phyloP scores from a whole-genome alignment of 2,329 filamentous ascomycete genomes.

The Bipolaris cookei region DNA sequence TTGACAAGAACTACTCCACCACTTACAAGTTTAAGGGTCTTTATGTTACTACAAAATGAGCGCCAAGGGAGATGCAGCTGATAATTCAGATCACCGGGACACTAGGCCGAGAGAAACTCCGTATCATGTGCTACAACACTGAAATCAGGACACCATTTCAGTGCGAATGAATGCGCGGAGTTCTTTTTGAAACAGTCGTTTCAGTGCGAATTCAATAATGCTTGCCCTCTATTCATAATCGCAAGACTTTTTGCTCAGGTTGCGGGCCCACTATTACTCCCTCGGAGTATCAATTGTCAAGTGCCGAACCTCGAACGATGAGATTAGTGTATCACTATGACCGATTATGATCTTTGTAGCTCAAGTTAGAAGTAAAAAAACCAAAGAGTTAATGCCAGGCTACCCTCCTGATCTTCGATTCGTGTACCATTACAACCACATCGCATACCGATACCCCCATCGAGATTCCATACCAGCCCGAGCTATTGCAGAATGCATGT shows the following conservation, averaged over 20 bases:
- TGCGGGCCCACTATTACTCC: neutral
- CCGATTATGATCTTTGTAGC: too few species aligned
- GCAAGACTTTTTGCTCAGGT: neutral
- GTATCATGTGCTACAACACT: neutral
- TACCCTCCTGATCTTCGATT: neutral
- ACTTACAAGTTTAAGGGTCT: neutral
- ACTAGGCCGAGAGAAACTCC: neutral
- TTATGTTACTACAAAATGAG: neutral
- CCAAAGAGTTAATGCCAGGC: neutral
- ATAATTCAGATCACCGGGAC: neutral
- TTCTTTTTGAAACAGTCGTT: neutral
- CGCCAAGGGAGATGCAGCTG: neutral
- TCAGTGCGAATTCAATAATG: neutral
- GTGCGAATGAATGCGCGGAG: neutral
- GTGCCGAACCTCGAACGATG: neutral
- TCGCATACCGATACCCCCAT: neutral
- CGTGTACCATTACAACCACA: too few species aligned
- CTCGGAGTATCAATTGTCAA: neutral
- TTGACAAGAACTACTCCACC: neutral
- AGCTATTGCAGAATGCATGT: constrained; percentile 9
- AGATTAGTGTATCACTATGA: neutral
- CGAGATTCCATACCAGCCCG: neutral
- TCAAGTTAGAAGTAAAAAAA: too few species aligned
- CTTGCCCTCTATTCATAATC: neutral
- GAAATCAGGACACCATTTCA: neutral